phyloP scores from a whole-genome alignment of 192 early-diverging fungal species.

The Borealophlyctis nickersoniae region DNA sequence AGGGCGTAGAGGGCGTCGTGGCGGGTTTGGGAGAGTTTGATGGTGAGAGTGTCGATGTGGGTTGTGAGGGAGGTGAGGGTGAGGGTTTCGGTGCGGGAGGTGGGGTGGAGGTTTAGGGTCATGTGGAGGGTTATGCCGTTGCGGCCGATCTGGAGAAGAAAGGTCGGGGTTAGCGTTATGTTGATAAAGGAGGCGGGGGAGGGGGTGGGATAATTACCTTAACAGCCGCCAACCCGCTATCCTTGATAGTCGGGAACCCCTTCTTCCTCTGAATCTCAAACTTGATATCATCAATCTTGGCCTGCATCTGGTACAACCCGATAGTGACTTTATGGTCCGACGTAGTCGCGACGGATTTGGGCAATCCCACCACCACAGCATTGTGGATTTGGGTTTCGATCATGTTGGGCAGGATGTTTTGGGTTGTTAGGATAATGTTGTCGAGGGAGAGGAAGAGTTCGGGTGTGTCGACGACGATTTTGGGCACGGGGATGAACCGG shows the following conservation, averaged over 20 bases:
- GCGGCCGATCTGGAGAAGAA: not conserved
- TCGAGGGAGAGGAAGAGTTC: not conserved
- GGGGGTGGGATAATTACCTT: no score
- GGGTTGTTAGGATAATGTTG: not conserved
- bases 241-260: not conserved
- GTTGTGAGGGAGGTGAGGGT: not conserved
- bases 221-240: not conserved
- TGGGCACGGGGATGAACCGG: not conserved
- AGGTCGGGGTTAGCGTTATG: no score
- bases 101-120: not conserved
- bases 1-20: not conserved
- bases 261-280: not conserved
- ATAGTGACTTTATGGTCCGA: not conserved
- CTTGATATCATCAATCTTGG: not conserved
- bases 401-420: not conserved
- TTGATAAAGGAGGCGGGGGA: no score
- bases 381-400: not conserved
- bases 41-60: not conserved
- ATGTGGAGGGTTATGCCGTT: not conserved
- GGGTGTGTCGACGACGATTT: not conserved
- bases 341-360: not conserved
- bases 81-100: not conserved
- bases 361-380: not conserved
- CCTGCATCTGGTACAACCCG: not conserved
- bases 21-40: not conserved